Conservation (phyloP, 306 rosid genomes). For the Hylodesmum podocarpum region DNA sequence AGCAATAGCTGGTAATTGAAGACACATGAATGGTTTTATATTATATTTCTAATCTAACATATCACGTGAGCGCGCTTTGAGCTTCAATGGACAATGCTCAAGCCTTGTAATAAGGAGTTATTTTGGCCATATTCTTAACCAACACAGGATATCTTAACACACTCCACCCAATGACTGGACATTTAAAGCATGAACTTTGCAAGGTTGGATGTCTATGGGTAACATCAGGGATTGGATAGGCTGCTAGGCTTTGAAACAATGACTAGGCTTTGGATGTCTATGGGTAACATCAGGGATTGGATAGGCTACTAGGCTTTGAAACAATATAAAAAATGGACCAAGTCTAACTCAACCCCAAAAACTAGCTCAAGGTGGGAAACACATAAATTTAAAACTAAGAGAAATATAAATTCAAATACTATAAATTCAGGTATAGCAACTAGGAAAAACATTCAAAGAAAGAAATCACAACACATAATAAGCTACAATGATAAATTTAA, state of each 20-base stretch:
- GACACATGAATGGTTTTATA: background rate
- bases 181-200: too few relatives aligned
- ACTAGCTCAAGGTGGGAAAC: background rate
- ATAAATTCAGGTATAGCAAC: background rate
- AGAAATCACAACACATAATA: background rate
- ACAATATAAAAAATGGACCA: background rate
- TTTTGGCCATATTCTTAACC: background rate
- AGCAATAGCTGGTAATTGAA: background rate
- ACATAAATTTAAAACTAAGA: background rate
- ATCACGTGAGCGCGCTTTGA: background rate
- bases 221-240: background rate
- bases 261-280: background rate
- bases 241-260: background rate
- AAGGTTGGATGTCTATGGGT: background rate
- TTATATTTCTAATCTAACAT: background rate
- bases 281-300: background rate
- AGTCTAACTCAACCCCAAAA: background rate
- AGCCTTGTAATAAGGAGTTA: background rate
- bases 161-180: background rate
- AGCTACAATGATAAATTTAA: background rate
- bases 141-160: background rate
- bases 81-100: background rate
- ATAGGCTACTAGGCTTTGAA: background rate
- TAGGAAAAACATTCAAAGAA: conserved; percentile 1
- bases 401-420: background rate